phyloP scores from a whole-genome alignment of 1,284 basidiomycete species.

The Dichomitus squalens region DNA sequence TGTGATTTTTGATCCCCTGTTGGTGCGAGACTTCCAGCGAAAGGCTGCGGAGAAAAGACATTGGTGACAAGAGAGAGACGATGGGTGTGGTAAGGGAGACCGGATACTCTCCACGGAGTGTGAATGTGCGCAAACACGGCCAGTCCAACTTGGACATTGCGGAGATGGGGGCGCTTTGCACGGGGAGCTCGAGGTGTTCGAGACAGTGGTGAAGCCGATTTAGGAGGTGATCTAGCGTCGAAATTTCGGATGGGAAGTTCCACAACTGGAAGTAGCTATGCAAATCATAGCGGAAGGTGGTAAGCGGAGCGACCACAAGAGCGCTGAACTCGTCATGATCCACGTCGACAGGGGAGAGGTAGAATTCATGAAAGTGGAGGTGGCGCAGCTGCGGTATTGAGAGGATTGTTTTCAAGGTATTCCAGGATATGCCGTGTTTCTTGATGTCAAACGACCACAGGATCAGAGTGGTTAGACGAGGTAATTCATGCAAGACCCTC shows the following conservation, averaged over 20 bases:
- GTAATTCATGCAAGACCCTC: not conserved
- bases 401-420: not conserved
- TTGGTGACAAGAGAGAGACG: not conserved
- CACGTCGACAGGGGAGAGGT: not conserved
- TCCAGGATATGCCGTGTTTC: not conserved
- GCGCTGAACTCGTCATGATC: not conserved
- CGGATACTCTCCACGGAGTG: not conserved
- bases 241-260: not conserved
- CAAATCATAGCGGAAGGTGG: not conserved
- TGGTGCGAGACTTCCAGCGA: not conserved
- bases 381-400: not conserved
- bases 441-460: not conserved
- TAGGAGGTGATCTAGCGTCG: not conserved
- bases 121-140: not conserved
- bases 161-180: not conserved
- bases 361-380: not conserved
- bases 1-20: not conserved
- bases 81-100: not conserved
- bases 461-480: not conserved
- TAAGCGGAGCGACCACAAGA: not conserved
- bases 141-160: not conserved
- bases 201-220: not conserved
- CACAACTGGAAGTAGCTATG: not conserved
- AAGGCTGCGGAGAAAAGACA: not conserved
- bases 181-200: not conserved